Base-by-base conservation (phyloP, 2,329 filamentous ascomycete genomes). In the Madurella fahalii region DNA sequence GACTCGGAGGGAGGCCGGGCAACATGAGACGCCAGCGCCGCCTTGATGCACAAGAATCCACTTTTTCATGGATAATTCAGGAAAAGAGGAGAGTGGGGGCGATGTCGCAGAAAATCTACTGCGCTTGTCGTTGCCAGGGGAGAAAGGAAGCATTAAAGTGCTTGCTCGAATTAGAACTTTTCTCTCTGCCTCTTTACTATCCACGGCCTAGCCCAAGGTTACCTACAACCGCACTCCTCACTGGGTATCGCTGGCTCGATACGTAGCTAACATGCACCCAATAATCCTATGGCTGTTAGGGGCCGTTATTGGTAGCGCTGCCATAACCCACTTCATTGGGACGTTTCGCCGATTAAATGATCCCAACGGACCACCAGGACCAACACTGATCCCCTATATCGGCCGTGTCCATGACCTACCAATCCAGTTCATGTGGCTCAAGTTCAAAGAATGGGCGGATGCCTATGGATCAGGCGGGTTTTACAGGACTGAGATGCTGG, bases 371-470 rank as follows among this genome's bases (percentile, higher is more conserved):
- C 58, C 66, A 2, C 69, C 69, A 2, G 69, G 69, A 0, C 69
- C 69, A 37, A 65, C 59, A 12, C 64, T 68, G 40, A 45, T 70
- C 16, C 69, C 69, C 1, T 71, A 66, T 47, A 48, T 72, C n/a
- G 69, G 69, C 12, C 66, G 69, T 2, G 68, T 77, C 51, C 75
- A 77, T 57, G 75, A 78, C 54, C 65, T 78, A 11, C 75, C 76
- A 2, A 75, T 76, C 59, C 58, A 75, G 39, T 72, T 68, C 62
- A 77, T 76, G 74, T 82, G 78, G 78, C 62, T 80, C 58, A 81
- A 80, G 69, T 78, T 81, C 63, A 68, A 72, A 50, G 69, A 71
- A 47, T 72, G 69, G 69, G 65, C 63, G 0, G 65, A 68, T 18
- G 51, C 61, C 45, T 67, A 71, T 43, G 65, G 64, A 31, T 52